phyloP scores from a whole-genome alignment of 2,329 filamentous ascomycete genomes.

The Teratosphaeria epicoccoides region DNA sequence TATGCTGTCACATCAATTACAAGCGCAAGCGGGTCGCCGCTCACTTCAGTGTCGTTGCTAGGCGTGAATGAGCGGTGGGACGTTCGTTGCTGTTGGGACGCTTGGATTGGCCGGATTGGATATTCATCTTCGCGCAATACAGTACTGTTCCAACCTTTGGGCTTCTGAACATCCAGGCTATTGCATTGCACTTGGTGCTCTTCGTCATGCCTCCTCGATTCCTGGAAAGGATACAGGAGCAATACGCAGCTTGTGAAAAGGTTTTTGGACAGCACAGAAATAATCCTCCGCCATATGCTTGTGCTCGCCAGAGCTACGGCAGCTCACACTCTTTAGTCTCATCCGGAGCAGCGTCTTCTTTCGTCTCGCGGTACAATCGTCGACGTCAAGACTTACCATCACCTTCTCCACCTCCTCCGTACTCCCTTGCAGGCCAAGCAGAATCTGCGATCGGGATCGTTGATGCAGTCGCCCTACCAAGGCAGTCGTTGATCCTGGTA shows the following conservation, averaged over 20 bases:
- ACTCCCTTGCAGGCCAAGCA: neutral
- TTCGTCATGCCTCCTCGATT: constrained; percentile 10
- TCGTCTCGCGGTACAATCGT: neutral
- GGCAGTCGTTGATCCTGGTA: constrained; percentile 15
- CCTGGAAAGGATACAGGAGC: constrained; percentile 9
- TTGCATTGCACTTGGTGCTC: neutral
- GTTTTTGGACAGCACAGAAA: constrained; percentile 8
- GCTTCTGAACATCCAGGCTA: neutral
- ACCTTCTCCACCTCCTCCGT: constrained; percentile 1
- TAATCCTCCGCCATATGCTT: constrained; percentile 11
- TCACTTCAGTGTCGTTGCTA: neutral
- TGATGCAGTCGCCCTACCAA: constrained; percentile 6
- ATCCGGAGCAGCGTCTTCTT: neutral
- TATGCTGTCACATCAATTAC: too few relatives aligned
- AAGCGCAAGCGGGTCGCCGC: neutral
- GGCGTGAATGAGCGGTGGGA: neutral
- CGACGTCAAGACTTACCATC: neutral
- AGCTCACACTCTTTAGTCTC: constrained; percentile 1
- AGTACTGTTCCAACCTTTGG: too few relatives aligned
- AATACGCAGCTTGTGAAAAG: constrained; percentile 5
- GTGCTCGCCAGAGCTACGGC: neutral
- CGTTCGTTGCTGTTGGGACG: neutral
- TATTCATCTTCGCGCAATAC: too few relatives aligned
- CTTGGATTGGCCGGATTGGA: neutral
- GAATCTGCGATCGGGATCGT: neutral